Evolutionary conservation across 2,329 filamentous ascomycete genomes (phyloP), one percentile per base, ranked within the genome.

Genomic region (Aureobasidium melanogenum): DNA sequence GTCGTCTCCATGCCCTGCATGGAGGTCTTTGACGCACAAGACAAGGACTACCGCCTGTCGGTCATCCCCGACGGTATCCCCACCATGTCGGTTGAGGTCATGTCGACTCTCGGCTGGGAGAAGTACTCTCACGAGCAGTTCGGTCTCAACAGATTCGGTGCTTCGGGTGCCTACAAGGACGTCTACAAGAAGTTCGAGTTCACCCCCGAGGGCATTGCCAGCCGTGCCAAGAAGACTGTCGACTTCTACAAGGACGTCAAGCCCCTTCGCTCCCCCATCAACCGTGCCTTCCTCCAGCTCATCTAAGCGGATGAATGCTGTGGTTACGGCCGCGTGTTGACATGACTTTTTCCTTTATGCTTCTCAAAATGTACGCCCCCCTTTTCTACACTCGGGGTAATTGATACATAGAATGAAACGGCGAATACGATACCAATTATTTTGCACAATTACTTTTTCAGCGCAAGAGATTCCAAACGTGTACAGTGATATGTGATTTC

Each of bases 181-280:
- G 91, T 99, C 64, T 99, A 99, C 85, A 88, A 89, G 83, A 97
- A 97, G 85, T 99, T 99, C 80, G 94, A 97, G 79, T 97, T 99
- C 83, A 99, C 93, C 54, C 89, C 94, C 59, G 93, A 96, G 79
- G 94, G 94, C 67, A 89, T 99, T 75, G 82, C 89, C 80, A 97
- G 97, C 88, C 91, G 94, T 71, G 94, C 93, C 64, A 77, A 91
- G 66, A 88, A 88, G 69, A 99, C 94, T 66, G 81, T 97, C 72
- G 86, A 97, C 75, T 99, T 97, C 86, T 99, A 91, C 88, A 97
- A 97, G 88, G 89, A 88, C 68, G 85, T 89, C 75, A 92, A 93
- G 80, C 83, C 79, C 52, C 74, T 97, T 72, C 91, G 94, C 77
- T 97, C 92, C 60, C 93, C 94, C 67, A 77, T 99, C 79, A 96